Evolutionary conservation across 1,284 basidiomycete genomes (phyloP).

Genomic region (Ganoderma resinaceum): DNA sequence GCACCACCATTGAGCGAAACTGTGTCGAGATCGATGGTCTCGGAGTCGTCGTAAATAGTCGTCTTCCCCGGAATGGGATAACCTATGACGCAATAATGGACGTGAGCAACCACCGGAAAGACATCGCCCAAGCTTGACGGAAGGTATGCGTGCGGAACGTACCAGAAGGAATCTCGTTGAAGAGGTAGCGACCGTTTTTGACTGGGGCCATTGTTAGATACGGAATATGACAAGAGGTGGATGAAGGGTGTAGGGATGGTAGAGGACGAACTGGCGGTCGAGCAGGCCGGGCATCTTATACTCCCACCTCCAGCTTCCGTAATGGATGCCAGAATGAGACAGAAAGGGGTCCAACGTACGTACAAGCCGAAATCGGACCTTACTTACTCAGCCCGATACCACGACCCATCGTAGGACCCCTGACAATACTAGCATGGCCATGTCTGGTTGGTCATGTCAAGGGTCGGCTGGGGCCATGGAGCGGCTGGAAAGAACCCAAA

Average conservation of each 20-base stretch:
- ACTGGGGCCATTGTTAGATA: slow-evolving; percentile 16
- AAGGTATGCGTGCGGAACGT: background rate
- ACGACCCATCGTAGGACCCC: no score
- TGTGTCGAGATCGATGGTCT: slow-evolving; percentile 57
- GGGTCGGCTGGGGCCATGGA: no score
- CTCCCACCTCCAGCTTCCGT: background rate
- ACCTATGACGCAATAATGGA: slow-evolving; percentile 35
- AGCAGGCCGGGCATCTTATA: background rate
- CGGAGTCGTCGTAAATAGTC: slow-evolving; percentile 53
- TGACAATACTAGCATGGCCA: no score
- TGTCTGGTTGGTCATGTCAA: no score
- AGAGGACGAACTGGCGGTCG: background rate
- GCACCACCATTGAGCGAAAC: slow-evolving; percentile 56
- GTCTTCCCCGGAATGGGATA: slow-evolving; percentile 54
- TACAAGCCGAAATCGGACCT: background rate
- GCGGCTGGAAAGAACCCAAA: no score
- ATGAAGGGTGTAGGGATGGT: background rate
- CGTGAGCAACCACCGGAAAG: background rate
- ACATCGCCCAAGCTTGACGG: background rate
- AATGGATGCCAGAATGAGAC: background rate
- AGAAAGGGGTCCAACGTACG: background rate
- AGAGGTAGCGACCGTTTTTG: slow-evolving; percentile 28
- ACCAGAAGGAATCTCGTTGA: slow-evolving; percentile 28
- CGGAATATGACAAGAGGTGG: background rate
- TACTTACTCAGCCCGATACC: background rate